phyloP scores from a whole-genome alignment of 1,284 basidiomycete species.

The Phylloboletellus chloephorus region DNA sequence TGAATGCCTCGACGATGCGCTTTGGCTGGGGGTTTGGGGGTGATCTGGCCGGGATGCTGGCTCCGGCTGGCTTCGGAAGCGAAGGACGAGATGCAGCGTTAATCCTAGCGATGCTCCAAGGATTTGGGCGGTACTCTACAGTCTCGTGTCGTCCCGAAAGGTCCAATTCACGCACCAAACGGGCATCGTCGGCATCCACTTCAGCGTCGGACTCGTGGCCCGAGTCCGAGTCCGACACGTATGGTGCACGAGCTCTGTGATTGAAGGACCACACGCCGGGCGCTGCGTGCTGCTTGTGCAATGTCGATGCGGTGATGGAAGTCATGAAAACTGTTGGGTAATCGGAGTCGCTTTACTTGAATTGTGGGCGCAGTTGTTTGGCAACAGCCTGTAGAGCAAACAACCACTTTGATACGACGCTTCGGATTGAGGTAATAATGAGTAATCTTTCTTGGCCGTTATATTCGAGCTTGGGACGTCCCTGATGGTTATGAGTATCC shows the following conservation, averaged over 20 bases:
- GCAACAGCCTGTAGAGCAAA: slow-evolving; percentile 15
- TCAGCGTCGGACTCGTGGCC: slow-evolving; percentile 9
- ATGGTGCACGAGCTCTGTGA: slow-evolving; percentile 20
- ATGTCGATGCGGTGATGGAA: neutral
- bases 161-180: slow-evolving; percentile 50
- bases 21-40: slow-evolving; percentile 7
- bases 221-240: slow-evolving; percentile 23
- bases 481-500: too few relatives aligned
- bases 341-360: too few relatives aligned
- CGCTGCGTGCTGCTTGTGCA: neutral
- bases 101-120: slow-evolving; percentile 69
- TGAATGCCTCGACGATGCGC: slow-evolving; percentile 29
- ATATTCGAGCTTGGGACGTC: too few relatives aligned
- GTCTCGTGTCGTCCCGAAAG: slow-evolving; percentile 52
- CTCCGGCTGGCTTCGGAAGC: slow-evolving; percentile 11
- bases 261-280: slow-evolving; percentile 32
- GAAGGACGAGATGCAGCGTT: slow-evolving; percentile 53
- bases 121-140: slow-evolving; percentile 61
- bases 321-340: too few relatives aligned
- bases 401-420: slow-evolving; percentile 3
- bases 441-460: too few relatives aligned
- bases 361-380: slow-evolving; percentile 13
- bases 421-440: too few relatives aligned
- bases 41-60: neutral
- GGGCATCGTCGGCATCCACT: slow-evolving; percentile 23